Evolutionary conservation across 2,329 filamentous ascomycete genomes (phyloP).

Genomic region (Calycina marina): DNA sequence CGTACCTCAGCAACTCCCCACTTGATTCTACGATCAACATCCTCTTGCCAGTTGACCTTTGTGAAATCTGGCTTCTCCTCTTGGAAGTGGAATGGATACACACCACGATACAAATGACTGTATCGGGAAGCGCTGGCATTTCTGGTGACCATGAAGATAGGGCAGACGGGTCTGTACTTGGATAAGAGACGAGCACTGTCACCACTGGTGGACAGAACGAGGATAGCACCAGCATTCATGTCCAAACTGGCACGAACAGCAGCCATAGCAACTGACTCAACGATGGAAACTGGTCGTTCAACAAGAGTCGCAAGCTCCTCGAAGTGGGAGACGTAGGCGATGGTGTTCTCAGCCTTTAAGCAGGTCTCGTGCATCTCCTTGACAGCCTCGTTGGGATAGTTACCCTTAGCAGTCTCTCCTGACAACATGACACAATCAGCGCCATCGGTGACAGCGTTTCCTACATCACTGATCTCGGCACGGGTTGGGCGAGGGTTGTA

Average conservation of each 20-base stretch:
- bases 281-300: constrained; percentile 70
- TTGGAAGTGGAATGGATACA: constrained; percentile 93
- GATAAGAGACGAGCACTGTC: constrained; percentile 88
- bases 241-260: constrained; percentile 92
- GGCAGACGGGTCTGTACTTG: constrained; percentile 97
- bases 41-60: constrained; percentile 92
- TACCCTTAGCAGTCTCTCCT: constrained; percentile 96
- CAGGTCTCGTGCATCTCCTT: constrained; percentile 98
- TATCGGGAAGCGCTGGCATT: constrained; percentile 75
- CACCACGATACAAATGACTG: constrained; percentile 89
- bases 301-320: constrained; percentile 82
- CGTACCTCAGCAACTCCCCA: constrained; percentile 67
- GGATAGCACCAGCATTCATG: constrained; percentile 89
- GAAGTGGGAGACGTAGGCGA: constrained; percentile 92
- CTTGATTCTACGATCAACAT: constrained; percentile 93
- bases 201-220: constrained; percentile 91
- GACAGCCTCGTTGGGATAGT: constrained; percentile 83
- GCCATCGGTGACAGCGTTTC: constrained; percentile 93
- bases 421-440: constrained; percentile 99
- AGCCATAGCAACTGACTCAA: constrained; percentile 93
- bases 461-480: constrained; percentile 96
- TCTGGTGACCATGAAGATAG: constrained; percentile 97
- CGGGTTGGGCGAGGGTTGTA: constrained; percentile 97
- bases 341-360: constrained; percentile 90
- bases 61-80: constrained; percentile 91